phyloP scores from a whole-genome alignment of 306 rosid species.

The Vigna radiata region DNA sequence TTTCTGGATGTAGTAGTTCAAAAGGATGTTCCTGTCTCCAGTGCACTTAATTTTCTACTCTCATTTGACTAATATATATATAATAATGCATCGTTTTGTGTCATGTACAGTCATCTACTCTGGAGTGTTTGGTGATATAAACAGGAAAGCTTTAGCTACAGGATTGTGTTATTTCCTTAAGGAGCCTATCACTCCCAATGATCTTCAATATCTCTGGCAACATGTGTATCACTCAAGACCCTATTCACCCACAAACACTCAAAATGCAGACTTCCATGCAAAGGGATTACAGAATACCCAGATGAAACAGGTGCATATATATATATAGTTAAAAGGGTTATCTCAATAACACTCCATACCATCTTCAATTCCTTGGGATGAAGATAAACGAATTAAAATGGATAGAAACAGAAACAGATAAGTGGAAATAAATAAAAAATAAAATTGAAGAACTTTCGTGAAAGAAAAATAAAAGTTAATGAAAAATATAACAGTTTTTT shows the following conservation, averaged over 20 bases:
- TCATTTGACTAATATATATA: background rate
- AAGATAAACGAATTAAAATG: background rate
- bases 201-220: conserved; percentile 58
- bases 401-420: no score
- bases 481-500: no score
- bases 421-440: no score
- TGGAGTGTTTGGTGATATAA: conserved; percentile 19
- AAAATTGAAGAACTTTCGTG: no score
- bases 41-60: background rate
- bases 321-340: background rate
- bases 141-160: conserved; percentile 39
- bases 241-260: background rate
- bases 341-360: background rate
- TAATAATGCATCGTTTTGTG: background rate
- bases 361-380: no score
- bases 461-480: no score
- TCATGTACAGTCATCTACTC: conserved; percentile 47
- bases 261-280: background rate
- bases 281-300: background rate
- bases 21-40: conserved; percentile 45
- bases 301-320: background rate
- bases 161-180: conserved; percentile 52
- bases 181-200: conserved; percentile 54
- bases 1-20: conserved; percentile 36
- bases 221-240: conserved; percentile 39